Conservation (phyloP, 345 rosid genomes). For the Salix purpurea region DNA sequence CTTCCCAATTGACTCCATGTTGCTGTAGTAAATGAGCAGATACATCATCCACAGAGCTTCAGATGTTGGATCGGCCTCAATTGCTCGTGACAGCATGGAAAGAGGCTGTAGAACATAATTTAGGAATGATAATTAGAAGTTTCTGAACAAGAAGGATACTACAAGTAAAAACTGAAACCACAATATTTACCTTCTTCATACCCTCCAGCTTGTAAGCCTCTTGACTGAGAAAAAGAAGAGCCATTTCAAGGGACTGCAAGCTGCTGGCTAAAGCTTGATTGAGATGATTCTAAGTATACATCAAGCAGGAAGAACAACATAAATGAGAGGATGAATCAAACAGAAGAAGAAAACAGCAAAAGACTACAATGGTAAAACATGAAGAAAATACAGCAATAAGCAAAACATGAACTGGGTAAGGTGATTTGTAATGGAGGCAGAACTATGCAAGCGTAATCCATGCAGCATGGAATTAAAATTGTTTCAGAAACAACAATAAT, state of each 20-base stretch:
- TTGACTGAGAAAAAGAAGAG: slow-evolving; percentile 63
- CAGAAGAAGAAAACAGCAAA: slow-evolving; percentile 5
- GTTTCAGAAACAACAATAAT: background rate
- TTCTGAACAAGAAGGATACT: slow-evolving; percentile 4
- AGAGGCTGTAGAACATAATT: slow-evolving; percentile 60
- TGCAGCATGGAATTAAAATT: background rate
- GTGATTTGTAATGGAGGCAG: background rate
- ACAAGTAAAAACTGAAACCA: slow-evolving; percentile 16
- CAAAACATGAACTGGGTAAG: no score
- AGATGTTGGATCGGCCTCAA: slow-evolving; percentile 66
- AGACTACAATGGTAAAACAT: background rate
- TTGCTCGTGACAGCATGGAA: slow-evolving; percentile 62
- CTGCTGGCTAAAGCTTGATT: slow-evolving; percentile 46
- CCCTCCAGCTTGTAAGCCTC: slow-evolving; percentile 54
- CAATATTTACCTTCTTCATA: slow-evolving; percentile 57
- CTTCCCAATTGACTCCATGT: slow-evolving; percentile 36
- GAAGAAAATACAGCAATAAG: no score
- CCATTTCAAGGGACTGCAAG: slow-evolving; percentile 60
- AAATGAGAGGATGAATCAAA: slow-evolving; percentile 16
- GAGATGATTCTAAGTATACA: slow-evolving; percentile 50
- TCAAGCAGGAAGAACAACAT: slow-evolving; percentile 31
- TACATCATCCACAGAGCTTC: slow-evolving; percentile 80
- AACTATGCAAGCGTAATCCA: background rate
- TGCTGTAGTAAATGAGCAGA: slow-evolving; percentile 56
- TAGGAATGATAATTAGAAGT: slow-evolving; percentile 9